Evolutionary conservation across 495 filamentous ascomycete species (phyloP).

Genomic region (Parmelia sp.): DNA sequence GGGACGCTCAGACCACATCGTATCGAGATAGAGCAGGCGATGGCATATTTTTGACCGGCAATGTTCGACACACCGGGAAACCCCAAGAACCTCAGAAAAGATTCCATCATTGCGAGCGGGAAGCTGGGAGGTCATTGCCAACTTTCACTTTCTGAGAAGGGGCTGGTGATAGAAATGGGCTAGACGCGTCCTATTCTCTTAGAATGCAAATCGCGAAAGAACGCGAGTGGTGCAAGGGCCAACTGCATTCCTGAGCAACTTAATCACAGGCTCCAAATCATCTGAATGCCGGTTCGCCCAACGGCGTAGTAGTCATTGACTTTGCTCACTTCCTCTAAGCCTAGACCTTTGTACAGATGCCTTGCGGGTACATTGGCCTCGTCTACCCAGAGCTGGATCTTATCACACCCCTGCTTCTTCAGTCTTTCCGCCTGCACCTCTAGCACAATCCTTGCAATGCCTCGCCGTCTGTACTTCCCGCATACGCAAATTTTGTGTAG

Average conservation of each 20-base stretch:
- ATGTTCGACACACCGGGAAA: background rate
- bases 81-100: background rate
- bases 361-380: conserved; percentile 45
- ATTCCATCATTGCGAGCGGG: conserved; percentile 2
- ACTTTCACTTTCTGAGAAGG: background rate
- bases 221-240: conserved; percentile 12
- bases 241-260: conserved; percentile 13
- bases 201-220: conserved; percentile 15
- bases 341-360: conserved; percentile 43
- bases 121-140: conserved; percentile 1
- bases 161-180: conserved; percentile 6
- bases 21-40: conserved; percentile 3
- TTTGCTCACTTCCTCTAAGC: conserved; percentile 47
- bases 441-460: conserved; percentile 48
- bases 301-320: conserved; percentile 53
- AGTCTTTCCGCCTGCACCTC: conserved; percentile 42
- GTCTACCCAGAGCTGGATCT: conserved; percentile 58
- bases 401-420: conserved; percentile 47
- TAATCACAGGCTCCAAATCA: conserved; percentile 40
- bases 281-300: conserved; percentile 50
- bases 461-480: conserved; percentile 45
- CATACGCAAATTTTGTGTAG: conserved; percentile 57
- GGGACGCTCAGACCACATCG: conserved; percentile 3
- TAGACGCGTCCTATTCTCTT: conserved; percentile 11
- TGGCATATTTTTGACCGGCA: background rate